phyloP scores from a whole-genome alignment of 73 alveolate species.

The Urostyla sp. region DNA sequence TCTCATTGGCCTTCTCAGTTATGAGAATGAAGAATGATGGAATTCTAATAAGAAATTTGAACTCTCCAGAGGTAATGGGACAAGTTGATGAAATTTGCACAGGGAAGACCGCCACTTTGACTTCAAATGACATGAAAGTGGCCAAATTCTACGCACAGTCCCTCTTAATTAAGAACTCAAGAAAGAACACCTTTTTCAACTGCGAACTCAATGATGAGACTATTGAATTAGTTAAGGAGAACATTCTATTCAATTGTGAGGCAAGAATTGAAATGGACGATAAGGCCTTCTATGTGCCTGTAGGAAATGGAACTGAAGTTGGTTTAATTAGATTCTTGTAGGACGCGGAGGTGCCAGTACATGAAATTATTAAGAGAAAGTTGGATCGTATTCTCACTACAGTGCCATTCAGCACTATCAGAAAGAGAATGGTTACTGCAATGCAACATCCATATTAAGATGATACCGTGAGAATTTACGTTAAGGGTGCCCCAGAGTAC shows the following conservation, averaged over 20 bases:
- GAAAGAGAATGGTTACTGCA: constrained; percentile 25
- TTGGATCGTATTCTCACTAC: constrained; percentile 12
- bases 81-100: constrained; percentile 19
- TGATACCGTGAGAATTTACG: constrained; percentile 31
- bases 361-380: constrained; percentile 21
- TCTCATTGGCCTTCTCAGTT: constrained; percentile 91
- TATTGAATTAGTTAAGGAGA: constrained; percentile 3
- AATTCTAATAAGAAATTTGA: constrained; percentile 6
- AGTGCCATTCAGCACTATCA: constrained; percentile 46
- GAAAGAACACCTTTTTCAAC: constrained; percentile 32
- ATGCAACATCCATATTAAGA: constrained; percentile 27
- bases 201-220: neutral
- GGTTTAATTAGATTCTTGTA: constrained; percentile 25
- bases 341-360: constrained; percentile 51
- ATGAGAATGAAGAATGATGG: constrained; percentile 89
- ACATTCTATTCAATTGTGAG: constrained; percentile 27
- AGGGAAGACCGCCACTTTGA: constrained; percentile 44
- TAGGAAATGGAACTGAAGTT: constrained; percentile 38
- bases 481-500: constrained; percentile 53
- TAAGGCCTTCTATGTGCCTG: constrained; percentile 45
- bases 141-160: constrained; percentile 40
- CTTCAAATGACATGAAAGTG: constrained; percentile 23
- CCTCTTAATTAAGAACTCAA: constrained; percentile 19
- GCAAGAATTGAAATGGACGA: constrained; percentile 54
- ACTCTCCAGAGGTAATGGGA: constrained; percentile 48